Base-by-base conservation (phyloP, 495 filamentous ascomycete species). In the Xylaria sp. region DNA sequence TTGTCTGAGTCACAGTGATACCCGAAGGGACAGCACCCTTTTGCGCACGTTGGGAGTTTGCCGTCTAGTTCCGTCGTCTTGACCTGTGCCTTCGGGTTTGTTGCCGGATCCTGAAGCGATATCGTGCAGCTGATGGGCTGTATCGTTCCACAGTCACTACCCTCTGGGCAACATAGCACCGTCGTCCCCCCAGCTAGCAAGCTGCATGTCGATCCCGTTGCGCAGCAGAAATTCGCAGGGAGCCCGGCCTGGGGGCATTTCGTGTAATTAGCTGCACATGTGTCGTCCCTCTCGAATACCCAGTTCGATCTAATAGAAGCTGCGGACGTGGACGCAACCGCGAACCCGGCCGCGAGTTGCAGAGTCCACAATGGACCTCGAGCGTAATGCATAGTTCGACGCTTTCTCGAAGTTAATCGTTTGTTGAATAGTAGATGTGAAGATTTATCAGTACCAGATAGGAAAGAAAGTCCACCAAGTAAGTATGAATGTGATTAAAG, bases 221-320 rank as follows among this genome's bases (percentile, higher is more conserved):
- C 82, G 78, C 94, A 97, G 83, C 93, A 97, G 83, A 97, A 97
- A 77, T 88, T 82, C 48, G 83, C 81, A 2, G 93, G 92, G 19
- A 95, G 83, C 11, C 82, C 83, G 8, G 82, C 61, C 29, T 81
- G 76, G 3, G 83, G 79, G 76, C 93, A 95, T 67, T 80, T 80
- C 3, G 72, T 53, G 59, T 78, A 84, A 57, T 76, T 52, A 24
- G 74, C 72, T 37, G 78, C 73, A 48, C 80, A 78, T 1, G 78
- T 76, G 31, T 74, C 73, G 11, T 80, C 80, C 55, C 82, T 79
- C 44, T 55, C 62, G 73, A 84, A 76, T 40, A 85, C 43, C 15
- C 74, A 35, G 70, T 68, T 72, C 19, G 76, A 63, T 33, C 78
- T 74, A 26, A 83, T 72, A 17, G 65, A 61, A 64, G 77, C 52